Percentiles rank a stretch among this genome's conserved stretches.
These are phyloP conservation scores for Trichophyton benhamiae DNA, from an alignment of 2,329 filamentous ascomycete species.

Conservation along the genomic window DNA sequence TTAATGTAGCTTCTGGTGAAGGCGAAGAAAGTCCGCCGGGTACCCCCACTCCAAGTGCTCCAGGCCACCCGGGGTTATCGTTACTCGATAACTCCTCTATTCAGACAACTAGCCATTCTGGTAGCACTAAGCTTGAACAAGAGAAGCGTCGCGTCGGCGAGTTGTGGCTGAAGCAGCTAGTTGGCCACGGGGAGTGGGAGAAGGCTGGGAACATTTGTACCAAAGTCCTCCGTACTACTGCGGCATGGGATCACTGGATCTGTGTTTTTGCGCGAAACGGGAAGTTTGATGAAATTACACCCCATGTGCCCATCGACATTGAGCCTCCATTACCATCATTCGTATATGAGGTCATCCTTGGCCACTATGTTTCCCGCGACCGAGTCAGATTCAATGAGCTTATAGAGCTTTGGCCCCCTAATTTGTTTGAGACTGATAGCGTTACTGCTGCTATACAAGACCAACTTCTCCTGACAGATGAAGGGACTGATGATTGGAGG, in stretches of 20 bases:
- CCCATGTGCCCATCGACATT: slow-evolving; percentile 68
- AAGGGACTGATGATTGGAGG: slow-evolving; percentile 76
- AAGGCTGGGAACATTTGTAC: slow-evolving; percentile 69
- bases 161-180: slow-evolving; percentile 79
- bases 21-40: slow-evolving; percentile 28
- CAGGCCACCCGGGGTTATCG: slow-evolving; percentile 35
- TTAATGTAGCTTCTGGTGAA: slow-evolving; percentile 16
- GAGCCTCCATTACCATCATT: slow-evolving; percentile 65
- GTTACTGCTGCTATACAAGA: slow-evolving; percentile 70
- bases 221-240: slow-evolving; percentile 65
- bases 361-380: slow-evolving; percentile 73
- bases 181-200: slow-evolving; percentile 61
- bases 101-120: background rate
- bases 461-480: slow-evolving; percentile 61
- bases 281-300: slow-evolving; percentile 79
- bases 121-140: slow-evolving; percentile 57
- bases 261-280: slow-evolving; percentile 79
- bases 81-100: background rate
- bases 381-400: slow-evolving; percentile 64
- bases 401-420: slow-evolving; percentile 69
- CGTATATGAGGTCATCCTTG: slow-evolving; percentile 80
- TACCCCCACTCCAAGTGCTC: slow-evolving; percentile 43
- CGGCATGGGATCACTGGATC: slow-evolving; percentile 91
- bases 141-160: slow-evolving; percentile 89
- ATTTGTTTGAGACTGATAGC: slow-evolving; percentile 67